Evolutionary conservation across 2,329 filamentous ascomycete genomes (phyloP), one percentile per base, ranked within the genome.

Genomic region (Golovinomyces cichoracearum): DNA sequence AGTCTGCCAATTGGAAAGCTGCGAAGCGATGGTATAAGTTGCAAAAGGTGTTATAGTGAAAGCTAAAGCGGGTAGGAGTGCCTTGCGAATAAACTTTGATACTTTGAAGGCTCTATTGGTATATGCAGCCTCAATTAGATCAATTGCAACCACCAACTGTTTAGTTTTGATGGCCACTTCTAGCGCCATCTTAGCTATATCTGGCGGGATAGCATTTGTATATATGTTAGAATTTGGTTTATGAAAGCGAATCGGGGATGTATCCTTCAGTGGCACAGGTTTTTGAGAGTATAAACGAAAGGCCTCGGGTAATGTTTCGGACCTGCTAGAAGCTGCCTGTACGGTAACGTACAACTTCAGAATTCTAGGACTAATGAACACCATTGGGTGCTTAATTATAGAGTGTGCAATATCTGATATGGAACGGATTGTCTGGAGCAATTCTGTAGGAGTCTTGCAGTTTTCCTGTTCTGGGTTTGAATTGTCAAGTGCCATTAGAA

Each of bases 271-370:
- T 2, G 85, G 81, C 53, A 76, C 67, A 9, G 83, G 80, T 63
- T 95, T 98, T 56, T 74, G 74, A 45, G 83, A 83, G 61, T 88
- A 95, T 48, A 94, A 70, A 49, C 77, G 67, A 58, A 98, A 80
- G 38, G 85, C 74, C 51, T 78, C 73, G 5, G 88, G 84, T 53
- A 95, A 73, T 41, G 81, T 77, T 54, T 83, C 74, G 2, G 84
- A 78, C 50, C 72, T 76, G 52, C 76, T 73, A 40, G 95, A 72
- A 10, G 77, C 70, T 25, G 77, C 70, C 61, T 93, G 84, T 41
- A 83, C 74, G 33, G 73, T 69, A 52, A 93, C 77, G 63, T 94
- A 95, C 55, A 73, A 63, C 50, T 72, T 68, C 35, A 95, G 73
- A 29, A 88, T 67, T 26, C 71, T 66, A 7, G 79, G 74, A 4